Percentiles rank a stretch among this genome's conserved stretches.
phyloP scores from a whole-genome alignment of 805 yeast species.

The Myxozyma mucilagina region DNA sequence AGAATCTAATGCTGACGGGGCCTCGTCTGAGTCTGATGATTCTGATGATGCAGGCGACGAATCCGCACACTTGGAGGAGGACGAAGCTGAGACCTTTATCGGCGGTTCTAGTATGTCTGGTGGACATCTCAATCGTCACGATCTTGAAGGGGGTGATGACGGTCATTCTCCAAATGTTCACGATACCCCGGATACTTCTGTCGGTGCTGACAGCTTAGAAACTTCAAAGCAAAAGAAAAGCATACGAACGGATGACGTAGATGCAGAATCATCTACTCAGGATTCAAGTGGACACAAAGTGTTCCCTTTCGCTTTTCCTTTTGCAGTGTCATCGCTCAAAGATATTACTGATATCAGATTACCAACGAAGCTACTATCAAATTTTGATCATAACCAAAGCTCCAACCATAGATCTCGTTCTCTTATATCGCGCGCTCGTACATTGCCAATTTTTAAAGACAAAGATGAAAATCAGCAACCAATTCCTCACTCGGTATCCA shows the following conservation, averaged over 20 bases:
- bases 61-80: background rate
- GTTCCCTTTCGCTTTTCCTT: slow-evolving; percentile 22
- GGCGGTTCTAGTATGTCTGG: slow-evolving; percentile 9
- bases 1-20: background rate
- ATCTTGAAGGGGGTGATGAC: background rate
- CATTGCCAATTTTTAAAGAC: background rate
- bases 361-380: background rate
- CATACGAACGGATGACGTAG: background rate
- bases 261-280: background rate
- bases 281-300: background rate
- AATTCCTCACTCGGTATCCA: no score
- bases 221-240: background rate
- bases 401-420: background rate
- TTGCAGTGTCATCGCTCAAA: slow-evolving; percentile 2
- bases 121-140: background rate
- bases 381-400: background rate
- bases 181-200: background rate
- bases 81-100: slow-evolving; percentile 9
- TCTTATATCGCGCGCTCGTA: background rate
- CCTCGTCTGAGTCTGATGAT: background rate
- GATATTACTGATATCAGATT: background rate
- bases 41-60: background rate
- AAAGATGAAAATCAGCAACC: background rate
- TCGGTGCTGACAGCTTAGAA: no score
- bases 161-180: background rate